Base-by-base conservation (phyloP, 1,284 basidiomycete genomes). In the Ustanciosporium gigantosporum region DNA sequence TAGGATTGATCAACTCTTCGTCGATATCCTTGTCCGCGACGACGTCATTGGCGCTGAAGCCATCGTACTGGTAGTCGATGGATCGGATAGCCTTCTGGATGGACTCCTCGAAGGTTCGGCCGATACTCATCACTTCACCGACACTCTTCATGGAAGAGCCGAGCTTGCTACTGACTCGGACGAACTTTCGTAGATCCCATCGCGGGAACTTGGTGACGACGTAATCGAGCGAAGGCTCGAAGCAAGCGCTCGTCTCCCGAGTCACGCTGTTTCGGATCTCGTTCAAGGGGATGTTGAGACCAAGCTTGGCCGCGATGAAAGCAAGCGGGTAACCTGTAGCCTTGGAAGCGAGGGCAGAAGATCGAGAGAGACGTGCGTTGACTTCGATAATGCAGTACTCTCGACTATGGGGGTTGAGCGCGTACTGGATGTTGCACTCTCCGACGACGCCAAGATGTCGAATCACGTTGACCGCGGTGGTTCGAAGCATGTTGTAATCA, bases 361-460 rank as follows among this genome's bases (percentile, higher is more conserved):
- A 97, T 70, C 95, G 89, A 14, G 94, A 97, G 15, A 98, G 85
- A 82, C 94, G 91, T n/a, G 94, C 95, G 76, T 98, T 97, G 78
- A 97, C 94, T 83, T 98, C 94, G 79, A 98, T 97, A 76, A 98
- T 96, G 80, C 93, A 97, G 80, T 97, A 98, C 78, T 97, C 91
- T 76, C 90, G 88, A 19, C 91, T 95, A 42, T 83, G 84, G 0
- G 95, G 94, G 80, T 97, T 96, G 72, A 98, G 84, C 2, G 95
- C 94, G 76, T 97, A 98, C 80, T 98, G 94, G 60, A 98, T 97
- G 79, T 98, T 98, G 81, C 95, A 94, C 82, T 98, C 94, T 58
- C 95, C 94, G 55, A 98, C 84, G 47, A 98, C 94, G 37, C 94
- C 94, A 22, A 98, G 85, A 78, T 98, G 94, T 19, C 95, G 88